Evolutionary conservation across 2,329 filamentous ascomycete genomes (phyloP).

Genomic region (Xylariales sp.): DNA sequence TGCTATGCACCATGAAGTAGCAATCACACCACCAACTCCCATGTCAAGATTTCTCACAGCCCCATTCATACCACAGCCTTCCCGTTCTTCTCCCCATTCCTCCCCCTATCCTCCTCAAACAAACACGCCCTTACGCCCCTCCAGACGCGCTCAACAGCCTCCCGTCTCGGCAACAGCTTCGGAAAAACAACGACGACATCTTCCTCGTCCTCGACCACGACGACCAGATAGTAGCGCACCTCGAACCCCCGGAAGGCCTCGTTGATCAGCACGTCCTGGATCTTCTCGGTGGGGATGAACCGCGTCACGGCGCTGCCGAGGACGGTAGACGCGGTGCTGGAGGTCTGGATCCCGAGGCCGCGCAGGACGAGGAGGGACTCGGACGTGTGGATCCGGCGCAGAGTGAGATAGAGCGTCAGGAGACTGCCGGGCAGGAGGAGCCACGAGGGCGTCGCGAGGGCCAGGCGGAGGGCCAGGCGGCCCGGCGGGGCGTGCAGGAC

Average conservation of each 20-base stretch:
- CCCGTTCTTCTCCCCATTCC: background rate
- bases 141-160: conserved; percentile 85
- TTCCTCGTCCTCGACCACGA: conserved; percentile 84
- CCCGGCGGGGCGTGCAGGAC: conserved; percentile 24
- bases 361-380: conserved; percentile 87
- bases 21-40: too few relatives aligned
- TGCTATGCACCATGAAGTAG: too few relatives aligned
- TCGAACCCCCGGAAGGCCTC: conserved; percentile 93
- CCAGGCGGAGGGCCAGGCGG: conserved; percentile 25
- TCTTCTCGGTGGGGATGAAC: conserved; percentile 83
- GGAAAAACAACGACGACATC: conserved; percentile 96
- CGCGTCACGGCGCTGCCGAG: conserved; percentile 39
- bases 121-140: conserved; percentile 77
- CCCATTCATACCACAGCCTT: background rate
- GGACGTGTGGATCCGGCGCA: conserved; percentile 50
- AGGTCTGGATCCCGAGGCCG: conserved; percentile 86
- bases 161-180: conserved; percentile 65
- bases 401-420: conserved; percentile 37
- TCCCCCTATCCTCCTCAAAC: conserved; percentile 47
- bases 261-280: conserved; percentile 90
- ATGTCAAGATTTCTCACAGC: too few relatives aligned
- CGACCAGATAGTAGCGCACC: conserved; percentile 81
- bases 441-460: conserved; percentile 32
- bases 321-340: conserved; percentile 58
- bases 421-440: conserved; percentile 34